These are phyloP conservation scores for Capsicum pubescens DNA, from an alignment of 257 asterid genomes.

Conservation along the genomic window DNA sequence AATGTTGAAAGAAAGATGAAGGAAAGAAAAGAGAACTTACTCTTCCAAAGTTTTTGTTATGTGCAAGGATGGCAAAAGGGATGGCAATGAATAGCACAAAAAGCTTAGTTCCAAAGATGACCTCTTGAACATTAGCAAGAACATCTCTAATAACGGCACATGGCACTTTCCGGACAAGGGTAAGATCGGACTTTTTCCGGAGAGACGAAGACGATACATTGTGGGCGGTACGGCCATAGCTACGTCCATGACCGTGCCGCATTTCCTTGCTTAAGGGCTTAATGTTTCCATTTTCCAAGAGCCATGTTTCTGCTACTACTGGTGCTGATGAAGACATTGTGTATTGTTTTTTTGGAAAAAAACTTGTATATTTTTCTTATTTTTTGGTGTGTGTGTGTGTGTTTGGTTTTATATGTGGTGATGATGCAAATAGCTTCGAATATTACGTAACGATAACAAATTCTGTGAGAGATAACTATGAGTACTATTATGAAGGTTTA, in stretches of 20 bases:
- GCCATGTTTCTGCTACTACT: slow-evolving; percentile 45
- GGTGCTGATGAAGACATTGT: slow-evolving; percentile 35
- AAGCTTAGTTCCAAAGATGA: slow-evolving; percentile 81
- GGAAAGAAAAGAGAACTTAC: slow-evolving; percentile 37
- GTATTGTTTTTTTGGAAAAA: background rate
- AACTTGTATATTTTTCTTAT: background rate
- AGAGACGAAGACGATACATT: slow-evolving; percentile 75
- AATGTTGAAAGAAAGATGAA: background rate
- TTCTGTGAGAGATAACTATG: background rate
- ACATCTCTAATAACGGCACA: slow-evolving; percentile 42
- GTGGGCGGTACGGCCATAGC: slow-evolving; percentile 63
- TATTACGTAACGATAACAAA: background rate
- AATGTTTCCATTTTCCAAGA: slow-evolving; percentile 63
- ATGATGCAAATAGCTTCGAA: background rate
- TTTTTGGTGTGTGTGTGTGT: background rate
- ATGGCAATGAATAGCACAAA: slow-evolving; percentile 67
- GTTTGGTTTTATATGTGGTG: background rate
- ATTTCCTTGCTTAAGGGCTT: slow-evolving; percentile 57
- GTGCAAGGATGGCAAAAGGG: slow-evolving; percentile 75
- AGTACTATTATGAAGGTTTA: background rate
- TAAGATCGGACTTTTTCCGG: slow-evolving; percentile 72
- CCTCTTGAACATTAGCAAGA: slow-evolving; percentile 68
- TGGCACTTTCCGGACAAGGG: slow-evolving; percentile 59
- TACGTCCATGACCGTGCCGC: slow-evolving; percentile 47
- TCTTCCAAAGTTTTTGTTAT: slow-evolving; percentile 48